phyloP scores from a whole-genome alignment of 1,284 basidiomycete species.

The Rhodotorula glutinis region DNA sequence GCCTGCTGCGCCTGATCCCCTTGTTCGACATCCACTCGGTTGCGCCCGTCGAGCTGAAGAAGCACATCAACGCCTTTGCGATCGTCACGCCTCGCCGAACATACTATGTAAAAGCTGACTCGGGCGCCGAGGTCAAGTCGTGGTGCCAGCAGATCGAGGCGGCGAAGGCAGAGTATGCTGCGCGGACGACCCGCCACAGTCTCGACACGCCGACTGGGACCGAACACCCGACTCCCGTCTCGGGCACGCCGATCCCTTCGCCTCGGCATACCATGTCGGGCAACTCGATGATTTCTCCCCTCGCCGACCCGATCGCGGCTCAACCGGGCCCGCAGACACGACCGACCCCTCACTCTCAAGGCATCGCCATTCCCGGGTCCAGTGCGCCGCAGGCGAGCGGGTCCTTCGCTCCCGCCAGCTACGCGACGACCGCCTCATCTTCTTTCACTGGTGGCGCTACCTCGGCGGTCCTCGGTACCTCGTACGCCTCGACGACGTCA shows the following conservation, averaged over 20 bases:
- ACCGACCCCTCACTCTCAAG: background rate
- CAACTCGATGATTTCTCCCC: conserved; percentile 5
- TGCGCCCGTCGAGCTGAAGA: conserved; percentile 81
- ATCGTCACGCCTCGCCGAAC: conserved; percentile 87
- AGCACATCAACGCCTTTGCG: conserved; percentile 83
- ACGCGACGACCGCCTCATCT: conserved; percentile 12
- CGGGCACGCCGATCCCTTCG: conserved; percentile 13
- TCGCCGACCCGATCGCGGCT: too few species aligned
- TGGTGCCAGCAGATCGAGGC: conserved; percentile 77
- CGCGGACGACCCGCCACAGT: conserved; percentile 58
- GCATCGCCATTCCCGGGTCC: conserved; percentile 8
- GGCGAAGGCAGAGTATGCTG: conserved; percentile 63
- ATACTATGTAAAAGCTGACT: conserved; percentile 84
- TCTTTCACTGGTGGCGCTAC: background rate
- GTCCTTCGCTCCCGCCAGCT: conserved; percentile 9
- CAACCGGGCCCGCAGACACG: too few species aligned
- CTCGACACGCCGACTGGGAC: conserved; percentile 45
- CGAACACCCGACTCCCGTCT: conserved; percentile 8
- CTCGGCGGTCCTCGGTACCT: conserved; percentile 7
- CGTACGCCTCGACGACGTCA: conserved; percentile 7
- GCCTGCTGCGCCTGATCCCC: conserved; percentile 84
- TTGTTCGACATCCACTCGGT: conserved; percentile 86
- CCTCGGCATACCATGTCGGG: conserved; percentile 6
- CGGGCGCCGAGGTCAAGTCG: conserved; percentile 65
- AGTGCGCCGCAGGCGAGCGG: background rate